Evolutionary conservation across 2,329 filamentous ascomycete genomes (phyloP).

Genomic region (Lithohypha guttulata): DNA sequence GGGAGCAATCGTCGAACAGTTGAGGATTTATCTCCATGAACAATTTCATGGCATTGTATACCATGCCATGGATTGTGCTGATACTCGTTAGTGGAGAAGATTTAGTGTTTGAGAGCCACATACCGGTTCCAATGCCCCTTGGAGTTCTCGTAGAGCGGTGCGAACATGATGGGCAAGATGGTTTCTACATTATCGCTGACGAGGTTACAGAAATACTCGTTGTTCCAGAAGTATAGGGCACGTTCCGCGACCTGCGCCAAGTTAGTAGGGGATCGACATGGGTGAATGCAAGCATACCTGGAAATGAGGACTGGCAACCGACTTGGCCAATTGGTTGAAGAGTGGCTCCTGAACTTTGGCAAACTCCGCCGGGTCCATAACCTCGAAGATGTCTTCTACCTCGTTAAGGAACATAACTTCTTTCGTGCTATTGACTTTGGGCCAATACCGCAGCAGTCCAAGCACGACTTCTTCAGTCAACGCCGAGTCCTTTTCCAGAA

Average conservation of each 20-base stretch:
- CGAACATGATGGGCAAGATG: slow-evolving; percentile 98
- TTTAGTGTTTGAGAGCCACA: slow-evolving; percentile 23
- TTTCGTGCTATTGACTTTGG: slow-evolving; percentile 98
- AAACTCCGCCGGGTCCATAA: slow-evolving; percentile 98
- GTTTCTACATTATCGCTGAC: slow-evolving; percentile 98
- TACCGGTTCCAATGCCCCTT: slow-evolving; percentile 99
- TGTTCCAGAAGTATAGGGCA: slow-evolving; percentile 99
- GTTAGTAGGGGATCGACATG: not conserved
- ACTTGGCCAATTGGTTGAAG: slow-evolving; percentile 95
- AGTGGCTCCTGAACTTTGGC: slow-evolving; percentile 96
- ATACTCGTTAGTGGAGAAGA: slow-evolving; percentile 23
- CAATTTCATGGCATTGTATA: slow-evolving; percentile 99
- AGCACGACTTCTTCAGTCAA: slow-evolving; percentile 96
- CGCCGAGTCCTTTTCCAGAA: slow-evolving; percentile 92
- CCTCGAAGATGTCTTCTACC: slow-evolving; percentile 98
- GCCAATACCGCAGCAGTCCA: slow-evolving; percentile 91
- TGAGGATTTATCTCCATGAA: slow-evolving; percentile 99
- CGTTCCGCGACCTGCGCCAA: slow-evolving; percentile 69
- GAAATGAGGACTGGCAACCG: slow-evolving; percentile 95
- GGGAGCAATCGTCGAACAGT: slow-evolving; percentile 95
- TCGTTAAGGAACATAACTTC: slow-evolving; percentile 99
- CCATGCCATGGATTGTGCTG: slow-evolving; percentile 98
- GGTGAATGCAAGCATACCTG: slow-evolving; percentile 44
- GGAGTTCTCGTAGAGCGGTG: slow-evolving; percentile 93
- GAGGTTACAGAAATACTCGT: slow-evolving; percentile 98